These are phyloP conservation scores for Citrus trifoliata DNA, from an alignment of 345 rosid genomes.

Conservation along the genomic window DNA sequence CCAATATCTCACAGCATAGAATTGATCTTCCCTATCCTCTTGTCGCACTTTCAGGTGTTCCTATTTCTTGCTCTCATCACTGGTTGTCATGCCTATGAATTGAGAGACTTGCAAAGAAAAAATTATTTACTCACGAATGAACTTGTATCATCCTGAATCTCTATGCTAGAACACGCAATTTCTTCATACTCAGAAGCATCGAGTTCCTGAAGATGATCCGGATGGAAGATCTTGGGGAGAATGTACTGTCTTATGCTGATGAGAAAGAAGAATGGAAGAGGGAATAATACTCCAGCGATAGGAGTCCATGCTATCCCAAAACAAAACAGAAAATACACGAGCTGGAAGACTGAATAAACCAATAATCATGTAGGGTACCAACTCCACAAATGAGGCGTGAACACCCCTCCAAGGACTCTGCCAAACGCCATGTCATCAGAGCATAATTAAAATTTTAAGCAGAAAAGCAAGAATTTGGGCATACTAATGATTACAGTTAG, in stretches of 20 bases:
- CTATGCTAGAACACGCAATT: constrained; percentile 13
- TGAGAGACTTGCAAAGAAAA: background rate
- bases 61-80: constrained; percentile 32
- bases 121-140: background rate
- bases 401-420: constrained; percentile 62
- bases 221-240: constrained; percentile 63
- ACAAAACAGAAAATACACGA: constrained; percentile 56
- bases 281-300: constrained; percentile 70
- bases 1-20: constrained; percentile 68
- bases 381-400: constrained; percentile 77
- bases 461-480: background rate
- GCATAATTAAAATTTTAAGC: background rate
- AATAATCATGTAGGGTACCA: constrained; percentile 64
- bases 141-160: background rate
- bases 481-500: background rate
- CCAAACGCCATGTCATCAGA: constrained; percentile 12
- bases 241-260: constrained; percentile 58
- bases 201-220: constrained; percentile 58
- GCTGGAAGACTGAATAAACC: constrained; percentile 56
- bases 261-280: constrained; percentile 70
- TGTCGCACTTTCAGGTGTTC: constrained; percentile 13
- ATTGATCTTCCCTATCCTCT: constrained; percentile 40
- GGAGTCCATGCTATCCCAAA: constrained; percentile 87
- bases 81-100: constrained; percentile 8
- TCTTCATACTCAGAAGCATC: constrained; percentile 82